phyloP scores from a whole-genome alignment of 176 grass and related monocot genomes.

The Carex pumila region DNA sequence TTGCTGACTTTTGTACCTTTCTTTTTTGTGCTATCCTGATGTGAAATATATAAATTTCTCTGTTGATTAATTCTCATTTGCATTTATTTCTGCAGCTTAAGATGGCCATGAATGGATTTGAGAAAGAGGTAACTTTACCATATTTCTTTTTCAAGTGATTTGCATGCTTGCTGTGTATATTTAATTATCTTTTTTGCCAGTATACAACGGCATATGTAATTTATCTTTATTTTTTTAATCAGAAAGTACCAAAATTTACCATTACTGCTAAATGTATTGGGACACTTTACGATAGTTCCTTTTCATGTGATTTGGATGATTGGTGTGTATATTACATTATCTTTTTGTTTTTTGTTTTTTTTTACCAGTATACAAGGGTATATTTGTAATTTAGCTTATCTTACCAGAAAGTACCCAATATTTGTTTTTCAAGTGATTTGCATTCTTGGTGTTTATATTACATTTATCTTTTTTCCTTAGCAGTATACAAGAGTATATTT shows the following conservation, averaged over 20 bases:
- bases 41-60: too few species aligned
- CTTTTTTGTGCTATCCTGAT: neutral
- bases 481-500: neutral
- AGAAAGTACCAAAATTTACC: too few species aligned
- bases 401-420: neutral
- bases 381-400: neutral
- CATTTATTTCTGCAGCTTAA: slow-evolving; percentile 3
- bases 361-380: neutral
- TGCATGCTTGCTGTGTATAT: neutral
- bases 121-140: slow-evolving; percentile 12
- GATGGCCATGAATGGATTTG: neutral
- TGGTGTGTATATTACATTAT: neutral
- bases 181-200: neutral
- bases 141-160: neutral
- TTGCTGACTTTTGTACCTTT: neutral
- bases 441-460: too few species aligned
- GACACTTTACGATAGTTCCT: too few species aligned
- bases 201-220: neutral
- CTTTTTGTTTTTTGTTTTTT: neutral
- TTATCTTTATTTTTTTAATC: too few species aligned
- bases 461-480: too few species aligned
- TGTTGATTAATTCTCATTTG: neutral
- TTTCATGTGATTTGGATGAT: neutral
- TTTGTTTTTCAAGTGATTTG: too few species aligned
- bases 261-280: too few species aligned